Base-by-base conservation (phyloP, 192 early-diverging fungal genomes). In the Chytriomyces hyalinus region DNA sequence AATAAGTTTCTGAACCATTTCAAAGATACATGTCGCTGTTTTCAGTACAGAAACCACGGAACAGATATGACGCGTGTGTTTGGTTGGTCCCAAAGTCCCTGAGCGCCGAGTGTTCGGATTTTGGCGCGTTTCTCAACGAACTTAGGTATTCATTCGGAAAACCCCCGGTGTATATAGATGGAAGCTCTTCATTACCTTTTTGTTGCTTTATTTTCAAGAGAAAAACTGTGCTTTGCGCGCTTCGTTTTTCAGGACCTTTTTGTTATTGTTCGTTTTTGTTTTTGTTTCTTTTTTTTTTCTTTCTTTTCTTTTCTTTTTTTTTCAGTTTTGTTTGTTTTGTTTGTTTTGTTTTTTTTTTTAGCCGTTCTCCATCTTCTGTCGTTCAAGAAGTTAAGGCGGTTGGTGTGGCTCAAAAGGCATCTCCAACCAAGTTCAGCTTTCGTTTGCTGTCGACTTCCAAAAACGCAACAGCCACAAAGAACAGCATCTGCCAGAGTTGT, bases 151-250 rank as follows among this genome's bases (percentile, higher is more conserved):
- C n/a, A 76, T 74, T 48, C 48, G 50, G 75, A 96, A 96, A 77
- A 85, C 89, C 5, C 90, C 92, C n/a, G n/a, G n/a, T n/a, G n/a
- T n/a, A n/a, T n/a, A 6, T 94, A 94, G 80, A 87, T 91, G 82
- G 86, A 92, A 67, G 95, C 95, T 45, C 48, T 81, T 8, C 17
- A 51, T 17, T 81, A 65, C 66, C 8, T 49, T 13, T 15, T 28
- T 11, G 24, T 11, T 26, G 10, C 61, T 66, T 11, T 20, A 10
- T 36, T 36, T 36, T 36, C 36, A 36, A 36, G 4, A 36, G 36
- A 36, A 36, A 36, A 36, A 36, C 36, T 2, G 36, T 36, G 36
- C 36, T 36, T 36, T 36, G 36, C 36, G 4, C 3, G 36, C 4
- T 36, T 36, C 36, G 36, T 36, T 36, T 36, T 36, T 36, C 36